Evolutionary conservation across 139 green algal genomes (phyloP), one percentile per base, ranked within the genome.

Genomic region (Coelastrella sp.): DNA sequence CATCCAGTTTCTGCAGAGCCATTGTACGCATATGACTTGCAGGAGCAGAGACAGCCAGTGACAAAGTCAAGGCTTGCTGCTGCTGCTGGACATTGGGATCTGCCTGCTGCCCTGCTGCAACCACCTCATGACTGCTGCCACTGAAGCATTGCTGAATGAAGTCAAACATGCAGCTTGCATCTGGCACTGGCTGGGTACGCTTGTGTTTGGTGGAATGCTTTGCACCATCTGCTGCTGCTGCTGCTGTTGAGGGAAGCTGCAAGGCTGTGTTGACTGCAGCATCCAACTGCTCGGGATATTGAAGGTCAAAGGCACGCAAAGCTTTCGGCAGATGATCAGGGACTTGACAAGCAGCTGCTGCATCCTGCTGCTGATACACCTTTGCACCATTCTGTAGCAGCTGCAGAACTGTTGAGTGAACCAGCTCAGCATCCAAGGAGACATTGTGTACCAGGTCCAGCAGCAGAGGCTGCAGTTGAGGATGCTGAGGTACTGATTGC

Each of bases 281-380:
- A 78, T 92, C 90, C 1, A 86, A 69, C 38, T 88, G 74, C 8
- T 87, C 60, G 0, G 91, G 87, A 63, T 90, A 89, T 3, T 67
- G 79, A 37, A 89, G 62, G 35, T 96, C 93, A 50, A 97, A 71
- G 30, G 84, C 76, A 4, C 57, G 50, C 51, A 91, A 79, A 64
- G 87, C 57, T 32, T 71, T 57, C 77, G 34, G 75, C 59, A 88
- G 0, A 43, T 76, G 63, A 30, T 79, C 4, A 30, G n/a, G 21
- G 53, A 9, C 17, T 9, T 48, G 43, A n/a, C 59, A 30, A 51
- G 34, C 53, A 48, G 25, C 48, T 37, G 64, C 37, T 63, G 43
- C 73, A 34, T 62, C 25, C 66, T 60, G 71, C 87, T 79, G 62
- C 62, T 81, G 50, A 27, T 75, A 48, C 21, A 71, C 75, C 30